Percentiles rank a stretch among this genome's conserved stretches.
Evolutionary conservation across 2,329 filamentous ascomycete species (phyloP).

Genomic region (Calonectria naviculata): DNA sequence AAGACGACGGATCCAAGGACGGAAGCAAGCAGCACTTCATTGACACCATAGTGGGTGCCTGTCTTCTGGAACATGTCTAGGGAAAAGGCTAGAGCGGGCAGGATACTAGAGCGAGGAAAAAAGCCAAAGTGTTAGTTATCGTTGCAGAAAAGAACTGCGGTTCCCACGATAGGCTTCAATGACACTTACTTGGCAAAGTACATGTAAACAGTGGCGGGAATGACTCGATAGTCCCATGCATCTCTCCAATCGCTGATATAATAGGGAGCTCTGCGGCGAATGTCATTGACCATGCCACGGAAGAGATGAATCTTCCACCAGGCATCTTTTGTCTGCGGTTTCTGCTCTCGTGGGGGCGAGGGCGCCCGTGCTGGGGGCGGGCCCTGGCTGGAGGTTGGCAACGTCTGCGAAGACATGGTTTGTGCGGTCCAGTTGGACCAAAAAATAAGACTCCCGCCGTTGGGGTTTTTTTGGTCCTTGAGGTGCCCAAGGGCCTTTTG

Average conservation of each 20-base stretch:
- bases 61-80: slow-evolving; percentile 95
- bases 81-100: slow-evolving; percentile 89
- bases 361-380: slow-evolving; percentile 4
- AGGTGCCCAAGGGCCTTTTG: not conserved
- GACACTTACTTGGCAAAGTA: slow-evolving; percentile 86
- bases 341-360: not conserved
- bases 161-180: not conserved
- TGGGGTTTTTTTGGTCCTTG: not conserved
- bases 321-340: slow-evolving; percentile 23
- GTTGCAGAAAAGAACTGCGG: not conserved
- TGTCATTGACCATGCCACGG: slow-evolving; percentile 82
- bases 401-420: not conserved
- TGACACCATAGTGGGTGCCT: slow-evolving; percentile 85
- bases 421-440: not conserved
- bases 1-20: slow-evolving; percentile 88
- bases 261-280: slow-evolving; percentile 79
- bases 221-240: slow-evolving; percentile 90
- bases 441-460: not conserved
- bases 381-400: not conserved
- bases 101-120: slow-evolving; percentile 68
- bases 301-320: slow-evolving; percentile 85
- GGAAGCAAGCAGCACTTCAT: slow-evolving; percentile 88
- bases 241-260: slow-evolving; percentile 87
- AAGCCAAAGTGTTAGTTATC: slow-evolving; percentile 20
- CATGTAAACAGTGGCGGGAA: slow-evolving; percentile 91